These are phyloP conservation scores for Ziziphus jujuba DNA, from an alignment of 306 rosid species.

Conservation along the genomic window DNA sequence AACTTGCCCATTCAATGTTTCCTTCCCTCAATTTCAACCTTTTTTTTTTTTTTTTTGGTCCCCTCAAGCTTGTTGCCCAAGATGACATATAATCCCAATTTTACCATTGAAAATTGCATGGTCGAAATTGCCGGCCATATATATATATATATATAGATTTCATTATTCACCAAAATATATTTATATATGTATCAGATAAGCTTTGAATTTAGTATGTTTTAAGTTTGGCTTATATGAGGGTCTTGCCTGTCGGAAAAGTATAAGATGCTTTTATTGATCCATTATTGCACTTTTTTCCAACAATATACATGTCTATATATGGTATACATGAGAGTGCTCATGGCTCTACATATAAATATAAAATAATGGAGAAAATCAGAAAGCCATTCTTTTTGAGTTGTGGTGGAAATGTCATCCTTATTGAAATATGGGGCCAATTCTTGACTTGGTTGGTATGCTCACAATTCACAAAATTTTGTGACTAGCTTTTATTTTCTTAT, in stretches of 20 bases:
- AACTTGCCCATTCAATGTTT: background rate
- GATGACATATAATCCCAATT: background rate
- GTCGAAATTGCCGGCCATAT: conserved; percentile 29
- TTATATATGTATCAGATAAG: background rate
- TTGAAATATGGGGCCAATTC: background rate
- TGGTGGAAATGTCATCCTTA: conserved; percentile 1
- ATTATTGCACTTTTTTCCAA: no score
- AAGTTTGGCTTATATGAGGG: no score
- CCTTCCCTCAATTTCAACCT: no score
- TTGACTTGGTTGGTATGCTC: no score
- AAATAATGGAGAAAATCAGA: conserved; percentile 2
- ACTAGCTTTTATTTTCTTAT: no score
- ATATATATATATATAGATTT: no score
- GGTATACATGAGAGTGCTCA: no score
- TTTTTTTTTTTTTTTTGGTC: background rate
- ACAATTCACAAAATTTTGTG: no score
- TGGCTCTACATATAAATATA: no score
- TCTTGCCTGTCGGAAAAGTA: no score
- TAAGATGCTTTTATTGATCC: no score
- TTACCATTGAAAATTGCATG: conserved; percentile 6
- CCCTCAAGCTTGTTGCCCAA: background rate
- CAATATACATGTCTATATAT: no score
- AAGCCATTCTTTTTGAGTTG: background rate
- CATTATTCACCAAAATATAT: background rate
- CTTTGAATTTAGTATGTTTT: background rate